Evolutionary conservation across 805 yeast genomes (phyloP).

Genomic region (Kodamaea sagamina): DNA sequence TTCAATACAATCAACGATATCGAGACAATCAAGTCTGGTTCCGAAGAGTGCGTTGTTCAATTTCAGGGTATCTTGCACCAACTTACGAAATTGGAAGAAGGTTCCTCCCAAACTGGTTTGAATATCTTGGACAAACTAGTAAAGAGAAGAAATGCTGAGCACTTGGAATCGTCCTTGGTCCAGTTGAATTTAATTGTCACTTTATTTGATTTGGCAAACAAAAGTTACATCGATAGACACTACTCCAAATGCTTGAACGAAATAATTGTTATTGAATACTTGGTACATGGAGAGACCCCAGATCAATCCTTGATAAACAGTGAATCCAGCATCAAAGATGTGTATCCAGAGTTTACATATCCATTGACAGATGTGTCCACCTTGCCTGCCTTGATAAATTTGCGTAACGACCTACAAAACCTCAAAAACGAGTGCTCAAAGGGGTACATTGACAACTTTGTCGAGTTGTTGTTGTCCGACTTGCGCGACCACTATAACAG

Average conservation of each 20-base stretch:
- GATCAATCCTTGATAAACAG: conserved; percentile 8
- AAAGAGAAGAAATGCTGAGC: conserved; percentile 59
- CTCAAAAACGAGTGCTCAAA: conserved; percentile 68
- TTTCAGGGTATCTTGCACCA: conserved; percentile 49
- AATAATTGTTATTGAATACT: conserved; percentile 55
- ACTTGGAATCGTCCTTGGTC: conserved; percentile 59
- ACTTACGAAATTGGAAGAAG: conserved; percentile 47
- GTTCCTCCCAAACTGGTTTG: conserved; percentile 53
- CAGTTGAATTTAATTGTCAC: conserved; percentile 48
- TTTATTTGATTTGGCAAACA: conserved; percentile 36
- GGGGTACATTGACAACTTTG: conserved; percentile 61
- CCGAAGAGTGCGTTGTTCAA: conserved; percentile 51
- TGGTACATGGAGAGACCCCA: conserved; percentile 52
- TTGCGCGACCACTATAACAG: conserved; percentile 57
- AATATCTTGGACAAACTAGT: conserved; percentile 50
- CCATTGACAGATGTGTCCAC: conserved; percentile 44
- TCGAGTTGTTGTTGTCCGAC: conserved; percentile 58
- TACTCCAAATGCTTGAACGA: conserved; percentile 57
- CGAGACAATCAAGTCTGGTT: conserved; percentile 57
- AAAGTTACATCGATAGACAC: conserved; percentile 45
- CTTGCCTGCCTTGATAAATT: conserved; percentile 51
- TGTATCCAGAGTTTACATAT: conserved; percentile 26
- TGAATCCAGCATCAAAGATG: conserved; percentile 17
- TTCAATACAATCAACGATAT: conserved; percentile 83
- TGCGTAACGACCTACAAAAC: conserved; percentile 54